phyloP scores from a whole-genome alignment of 2,329 filamentous ascomycete genomes.

The Xylariales sp. region DNA sequence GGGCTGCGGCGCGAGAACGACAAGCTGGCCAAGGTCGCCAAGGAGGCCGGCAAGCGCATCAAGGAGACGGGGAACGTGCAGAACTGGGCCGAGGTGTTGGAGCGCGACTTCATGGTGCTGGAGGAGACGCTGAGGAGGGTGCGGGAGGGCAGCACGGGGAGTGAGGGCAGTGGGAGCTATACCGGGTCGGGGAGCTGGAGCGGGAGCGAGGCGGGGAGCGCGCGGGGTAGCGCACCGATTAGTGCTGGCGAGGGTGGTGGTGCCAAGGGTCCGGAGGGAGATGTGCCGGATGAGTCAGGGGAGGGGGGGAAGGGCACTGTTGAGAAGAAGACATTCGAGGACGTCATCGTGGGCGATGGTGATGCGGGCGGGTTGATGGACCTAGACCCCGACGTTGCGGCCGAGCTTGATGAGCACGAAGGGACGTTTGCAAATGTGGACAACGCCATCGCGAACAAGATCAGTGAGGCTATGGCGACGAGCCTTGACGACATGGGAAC shows the following conservation, averaged over 20 bases:
- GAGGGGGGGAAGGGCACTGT: slow-evolving; percentile 11
- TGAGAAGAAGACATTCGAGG: slow-evolving; percentile 10
- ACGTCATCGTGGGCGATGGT: background rate
- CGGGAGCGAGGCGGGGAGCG: slow-evolving; percentile 23
- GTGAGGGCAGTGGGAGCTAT: slow-evolving; percentile 21
- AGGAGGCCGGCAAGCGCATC: slow-evolving; percentile 57
- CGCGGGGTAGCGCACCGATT: slow-evolving; percentile 35
- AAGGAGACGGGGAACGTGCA: slow-evolving; percentile 80
- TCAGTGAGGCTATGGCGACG: slow-evolving; percentile 27
- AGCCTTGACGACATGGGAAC: slow-evolving; percentile 16
- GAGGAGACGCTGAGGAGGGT: slow-evolving; percentile 61
- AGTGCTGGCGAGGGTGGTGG: slow-evolving; percentile 20
- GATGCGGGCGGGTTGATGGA: background rate
- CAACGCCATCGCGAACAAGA: slow-evolving; percentile 22
- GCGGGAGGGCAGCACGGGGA: slow-evolving; percentile 24
- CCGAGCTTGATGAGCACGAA: background rate
- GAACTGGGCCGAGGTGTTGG: slow-evolving; percentile 83
- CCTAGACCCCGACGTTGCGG: too few relatives aligned
- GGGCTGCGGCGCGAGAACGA: slow-evolving; percentile 60
- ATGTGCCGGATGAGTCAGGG: slow-evolving; percentile 11
- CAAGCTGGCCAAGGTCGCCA: slow-evolving; percentile 59
- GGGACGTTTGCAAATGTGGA: slow-evolving; percentile 14
- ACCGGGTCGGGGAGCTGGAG: slow-evolving; percentile 22
- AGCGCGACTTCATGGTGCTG: slow-evolving; percentile 59
- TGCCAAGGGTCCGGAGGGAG: slow-evolving; percentile 14